Base-by-base conservation (phyloP, 2,329 filamentous ascomycete species). In the Alternaria sp. region DNA sequence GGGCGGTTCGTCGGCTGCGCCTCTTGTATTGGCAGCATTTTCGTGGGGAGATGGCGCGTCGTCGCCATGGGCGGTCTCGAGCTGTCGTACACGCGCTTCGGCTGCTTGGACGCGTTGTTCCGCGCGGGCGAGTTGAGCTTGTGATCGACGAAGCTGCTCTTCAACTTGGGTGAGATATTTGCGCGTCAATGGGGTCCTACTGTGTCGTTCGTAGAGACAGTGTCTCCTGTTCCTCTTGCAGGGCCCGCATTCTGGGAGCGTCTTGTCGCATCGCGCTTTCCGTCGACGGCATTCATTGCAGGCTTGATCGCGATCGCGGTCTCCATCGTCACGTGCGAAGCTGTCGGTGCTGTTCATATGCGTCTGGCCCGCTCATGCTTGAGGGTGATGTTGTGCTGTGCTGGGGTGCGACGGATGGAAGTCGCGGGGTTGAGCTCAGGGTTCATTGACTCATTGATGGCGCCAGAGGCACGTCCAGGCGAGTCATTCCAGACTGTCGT, bases 201-300 rank as follows among this genome's bases (percentile, higher is more conserved):
- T 77, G 54, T 84, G 80, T 65, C 81, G 83, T 67, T 85, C 83
- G 59, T 85, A 85, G 7, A 84, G 73, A 62, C 84, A 85, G 62
- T 83, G 80, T 13, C 83, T 74, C 45, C 80, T 77, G 66, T 83
- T 83, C 59, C 80, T 81, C 51, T 78, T 69, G 40, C 40, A 56
- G 36, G 53, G 67, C 83, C 59, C 50, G 25, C 51, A 65, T 54
- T 68, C 52, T 12, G 51, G 61, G 21, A 68, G 45, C 60, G 19
- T 66, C 61, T 57, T 55, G 26, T 51, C 58, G 13, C 59, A 68
- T 36, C 66, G 58, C 21, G 59, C 66, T 47, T 68, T 68, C 32
- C 64, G 61, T 40, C 66, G 59, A 17, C 59, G 45, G 21, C 64
- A 68, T 19, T 67, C 61, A 45, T 68, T 66, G 45, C 63, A 67